Evolutionary conservation across 192 early-diverging fungal species (phyloP).

Genomic region (Coemansia sp.): DNA sequence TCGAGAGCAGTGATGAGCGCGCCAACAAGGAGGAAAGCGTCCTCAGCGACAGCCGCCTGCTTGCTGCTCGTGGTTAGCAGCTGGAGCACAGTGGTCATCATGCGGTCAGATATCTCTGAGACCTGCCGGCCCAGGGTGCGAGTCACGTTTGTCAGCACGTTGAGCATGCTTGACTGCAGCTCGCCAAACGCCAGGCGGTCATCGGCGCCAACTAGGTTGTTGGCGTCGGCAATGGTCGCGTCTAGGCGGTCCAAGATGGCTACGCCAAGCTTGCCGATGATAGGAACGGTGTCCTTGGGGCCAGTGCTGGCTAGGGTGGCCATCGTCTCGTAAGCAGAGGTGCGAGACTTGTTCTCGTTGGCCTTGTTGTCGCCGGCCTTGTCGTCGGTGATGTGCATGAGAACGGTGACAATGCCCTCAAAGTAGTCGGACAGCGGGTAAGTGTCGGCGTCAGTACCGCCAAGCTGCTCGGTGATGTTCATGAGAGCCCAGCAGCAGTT

Average conservation of each 20-base stretch:
- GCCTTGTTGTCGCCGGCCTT: too few species aligned
- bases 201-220: constrained; percentile 77
- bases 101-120: constrained; percentile 73
- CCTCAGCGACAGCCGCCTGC: constrained; percentile 83
- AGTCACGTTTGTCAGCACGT: constrained; percentile 82
- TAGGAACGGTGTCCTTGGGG: constrained; percentile 72
- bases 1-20: constrained; percentile 80
- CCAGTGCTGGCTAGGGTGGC: constrained; percentile 71
- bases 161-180: constrained; percentile 89
- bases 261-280: constrained; percentile 71
- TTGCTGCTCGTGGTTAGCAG: constrained; percentile 71
- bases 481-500: constrained; percentile 98
- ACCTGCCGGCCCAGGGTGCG: constrained; percentile 76
- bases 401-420: constrained; percentile 72
- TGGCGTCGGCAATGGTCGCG: constrained; percentile 66
- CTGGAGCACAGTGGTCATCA: constrained; percentile 84
- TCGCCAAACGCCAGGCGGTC: constrained; percentile 80
- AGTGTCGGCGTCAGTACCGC: constrained; percentile 58
- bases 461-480: constrained; percentile 84
- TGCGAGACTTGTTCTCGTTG: constrained; percentile 84
- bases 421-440: constrained; percentile 81
- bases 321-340: constrained; percentile 92
- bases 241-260: constrained; percentile 80
- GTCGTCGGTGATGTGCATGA: constrained; percentile 77
- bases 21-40: constrained; percentile 88